Evolutionary conservation across 129 eudicot genomes (phyloP).

Genomic region (Ambrosia artemisiifolia): DNA sequence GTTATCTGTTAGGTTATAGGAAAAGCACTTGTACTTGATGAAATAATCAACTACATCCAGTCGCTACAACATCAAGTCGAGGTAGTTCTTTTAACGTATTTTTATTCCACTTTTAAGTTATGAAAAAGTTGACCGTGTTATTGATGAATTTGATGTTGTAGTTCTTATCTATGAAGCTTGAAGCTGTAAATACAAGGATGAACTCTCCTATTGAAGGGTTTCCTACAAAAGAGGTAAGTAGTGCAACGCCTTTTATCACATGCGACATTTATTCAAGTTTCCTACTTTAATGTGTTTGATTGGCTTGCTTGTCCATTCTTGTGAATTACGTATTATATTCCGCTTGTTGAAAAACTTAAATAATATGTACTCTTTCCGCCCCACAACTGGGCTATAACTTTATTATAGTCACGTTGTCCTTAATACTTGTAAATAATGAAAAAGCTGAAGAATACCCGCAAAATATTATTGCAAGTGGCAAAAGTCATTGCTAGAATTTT

Average conservation of each 20-base stretch:
- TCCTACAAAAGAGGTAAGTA: constrained; percentile 74
- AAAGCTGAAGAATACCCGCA: not conserved
- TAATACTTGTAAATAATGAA: not conserved
- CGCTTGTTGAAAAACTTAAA: constrained; percentile 7
- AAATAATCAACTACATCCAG: constrained; percentile 89
- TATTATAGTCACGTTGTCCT: constrained; percentile 8
- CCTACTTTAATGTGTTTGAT: constrained; percentile 8
- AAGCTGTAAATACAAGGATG: constrained; percentile 83
- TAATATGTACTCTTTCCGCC: constrained; percentile 13
- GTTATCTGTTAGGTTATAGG: constrained; percentile 64
- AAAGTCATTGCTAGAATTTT: not conserved
- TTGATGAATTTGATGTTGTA: constrained; percentile 30
- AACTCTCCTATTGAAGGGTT: constrained; percentile 55
- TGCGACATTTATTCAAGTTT: constrained; percentile 6
- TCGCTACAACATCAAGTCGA: constrained; percentile 93
- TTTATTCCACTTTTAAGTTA: not conserved
- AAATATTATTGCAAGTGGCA: not conserved
- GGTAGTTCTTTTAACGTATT: constrained; percentile 41
- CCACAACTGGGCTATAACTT: not conserved
- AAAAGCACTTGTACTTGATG: constrained; percentile 95
- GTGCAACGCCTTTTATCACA: constrained; percentile 15
- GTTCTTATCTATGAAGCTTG: constrained; percentile 98
- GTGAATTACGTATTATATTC: constrained; percentile 2
- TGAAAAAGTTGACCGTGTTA: not conserved
- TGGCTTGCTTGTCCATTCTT: constrained; percentile 13